Evolutionary conservation across 352 stramenopile species (phyloP).

Genomic region (Phytophthora ramorum): DNA sequence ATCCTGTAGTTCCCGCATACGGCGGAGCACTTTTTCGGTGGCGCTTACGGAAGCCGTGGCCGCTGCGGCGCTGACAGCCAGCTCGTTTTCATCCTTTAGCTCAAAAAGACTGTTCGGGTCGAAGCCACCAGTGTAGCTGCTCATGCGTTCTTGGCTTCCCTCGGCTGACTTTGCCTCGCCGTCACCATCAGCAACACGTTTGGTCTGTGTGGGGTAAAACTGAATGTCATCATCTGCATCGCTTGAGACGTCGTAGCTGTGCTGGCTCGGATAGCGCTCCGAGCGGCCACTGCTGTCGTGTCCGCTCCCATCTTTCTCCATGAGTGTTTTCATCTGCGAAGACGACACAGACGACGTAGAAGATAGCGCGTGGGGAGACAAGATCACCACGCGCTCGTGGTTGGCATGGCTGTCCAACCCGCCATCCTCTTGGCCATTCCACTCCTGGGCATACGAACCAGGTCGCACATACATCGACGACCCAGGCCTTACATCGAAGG

Average conservation of each 20-base stretch:
- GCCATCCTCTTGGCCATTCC: constrained; percentile 31
- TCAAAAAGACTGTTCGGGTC: constrained; percentile 49
- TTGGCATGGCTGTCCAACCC: constrained; percentile 30
- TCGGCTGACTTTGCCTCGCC: constrained; percentile 14
- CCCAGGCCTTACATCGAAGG: constrained; percentile 20
- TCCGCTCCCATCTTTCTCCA: constrained; percentile 38
- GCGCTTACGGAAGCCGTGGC: constrained; percentile 25
- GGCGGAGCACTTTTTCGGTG: constrained; percentile 30
- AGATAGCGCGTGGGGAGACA: constrained; percentile 39
- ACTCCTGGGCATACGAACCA: constrained; percentile 37
- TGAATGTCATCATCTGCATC: constrained; percentile 49
- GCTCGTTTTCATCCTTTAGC: constrained; percentile 37
- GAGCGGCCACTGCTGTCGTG: constrained; percentile 28
- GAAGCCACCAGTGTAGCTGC: constrained; percentile 34
- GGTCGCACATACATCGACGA: constrained; percentile 25
- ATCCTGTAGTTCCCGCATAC: constrained; percentile 39
- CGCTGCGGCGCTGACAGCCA: constrained; percentile 13
- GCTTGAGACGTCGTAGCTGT: constrained; percentile 23
- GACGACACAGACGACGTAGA: constrained; percentile 47
- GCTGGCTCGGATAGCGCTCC: constrained; percentile 14
- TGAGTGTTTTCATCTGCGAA: constrained; percentile 35
- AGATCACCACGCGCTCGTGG: constrained; percentile 32
- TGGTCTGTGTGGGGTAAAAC: constrained; percentile 46
- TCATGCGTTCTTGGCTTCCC: constrained; percentile 16
- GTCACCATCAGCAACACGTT: constrained; percentile 18